Evolutionary conservation across 768 basidiomycete species (phyloP).

Genomic region (Agrocybe chaxingu): DNA sequence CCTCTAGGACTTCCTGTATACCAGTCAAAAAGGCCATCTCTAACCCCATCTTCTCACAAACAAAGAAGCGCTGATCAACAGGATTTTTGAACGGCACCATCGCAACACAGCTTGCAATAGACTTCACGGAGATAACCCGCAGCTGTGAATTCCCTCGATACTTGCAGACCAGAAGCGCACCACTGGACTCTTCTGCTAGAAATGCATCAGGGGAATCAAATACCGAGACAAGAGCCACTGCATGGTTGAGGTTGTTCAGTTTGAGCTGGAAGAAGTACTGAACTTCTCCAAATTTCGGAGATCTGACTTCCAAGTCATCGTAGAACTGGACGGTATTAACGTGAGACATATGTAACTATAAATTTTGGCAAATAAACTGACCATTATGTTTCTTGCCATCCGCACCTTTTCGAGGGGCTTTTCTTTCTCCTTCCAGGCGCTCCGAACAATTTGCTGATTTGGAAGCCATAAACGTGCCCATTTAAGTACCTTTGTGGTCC

Average conservation of each 20-base stretch:
- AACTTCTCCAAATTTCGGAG: constrained; percentile 11
- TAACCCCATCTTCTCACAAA: constrained; percentile 10
- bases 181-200: constrained; percentile 4
- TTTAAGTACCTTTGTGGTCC: background rate
- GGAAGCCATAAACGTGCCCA: background rate
- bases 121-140: constrained; percentile 1
- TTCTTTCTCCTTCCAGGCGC: constrained; percentile 5
- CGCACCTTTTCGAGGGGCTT: constrained; percentile 1
- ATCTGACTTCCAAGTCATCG: background rate
- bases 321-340: background rate
- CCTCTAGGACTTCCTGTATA: too few relatives aligned
- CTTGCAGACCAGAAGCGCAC: constrained; percentile 1
- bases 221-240: constrained; percentile 9
- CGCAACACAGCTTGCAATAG: constrained; percentile 4
- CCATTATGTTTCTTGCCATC: constrained; percentile 11
- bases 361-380: background rate
- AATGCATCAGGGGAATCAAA: constrained; percentile 5
- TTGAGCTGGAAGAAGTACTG: constrained; percentile 14
- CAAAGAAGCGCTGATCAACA: constrained; percentile 6
- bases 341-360: background rate
- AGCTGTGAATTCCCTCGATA: background rate
- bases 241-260: background rate
- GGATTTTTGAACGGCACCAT: constrained; percentile 8
- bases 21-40: constrained; percentile 3
- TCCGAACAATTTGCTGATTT: constrained; percentile 8